Evolutionary conservation across 169 alveolate species (phyloP).

Genomic region (Babesia bigemina): DNA sequence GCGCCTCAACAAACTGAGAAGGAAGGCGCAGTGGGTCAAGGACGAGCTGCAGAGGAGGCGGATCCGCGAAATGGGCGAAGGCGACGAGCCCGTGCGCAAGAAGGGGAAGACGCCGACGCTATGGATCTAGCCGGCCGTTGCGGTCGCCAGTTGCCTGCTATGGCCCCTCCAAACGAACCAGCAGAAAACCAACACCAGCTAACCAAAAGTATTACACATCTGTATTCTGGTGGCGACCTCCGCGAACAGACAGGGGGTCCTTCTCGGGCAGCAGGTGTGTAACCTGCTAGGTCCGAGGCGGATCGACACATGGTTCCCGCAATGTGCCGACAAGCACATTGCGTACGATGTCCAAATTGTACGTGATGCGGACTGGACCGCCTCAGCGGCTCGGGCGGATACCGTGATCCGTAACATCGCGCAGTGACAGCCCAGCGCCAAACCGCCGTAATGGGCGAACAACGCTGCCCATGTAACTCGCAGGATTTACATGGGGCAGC

Average conservation of each 20-base stretch:
- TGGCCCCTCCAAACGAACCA: background rate
- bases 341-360: too few species aligned
- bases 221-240: too few species aligned
- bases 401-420: too few species aligned
- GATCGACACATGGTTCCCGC: background rate
- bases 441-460: too few species aligned
- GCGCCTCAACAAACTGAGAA: constrained; percentile 52
- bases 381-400: too few species aligned
- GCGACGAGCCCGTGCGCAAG: constrained; percentile 36
- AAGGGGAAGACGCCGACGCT: constrained; percentile 42
- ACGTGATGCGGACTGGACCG: too few species aligned
- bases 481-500: too few species aligned
- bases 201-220: too few species aligned
- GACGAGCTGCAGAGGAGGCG: constrained; percentile 30
- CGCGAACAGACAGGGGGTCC: background rate
- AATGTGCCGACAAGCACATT: background rate
- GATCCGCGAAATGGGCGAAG: constrained; percentile 22
- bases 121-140: background rate
- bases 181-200: background rate
- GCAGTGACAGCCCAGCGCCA: too few species aligned
- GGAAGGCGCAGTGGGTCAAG: constrained; percentile 29
- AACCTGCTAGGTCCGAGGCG: background rate
- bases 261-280: background rate
- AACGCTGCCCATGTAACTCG: too few species aligned
- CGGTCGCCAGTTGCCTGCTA: background rate